phyloP scores from a whole-genome alignment of 306 rosid genomes.

The Citrullus mucosospermus region DNA sequence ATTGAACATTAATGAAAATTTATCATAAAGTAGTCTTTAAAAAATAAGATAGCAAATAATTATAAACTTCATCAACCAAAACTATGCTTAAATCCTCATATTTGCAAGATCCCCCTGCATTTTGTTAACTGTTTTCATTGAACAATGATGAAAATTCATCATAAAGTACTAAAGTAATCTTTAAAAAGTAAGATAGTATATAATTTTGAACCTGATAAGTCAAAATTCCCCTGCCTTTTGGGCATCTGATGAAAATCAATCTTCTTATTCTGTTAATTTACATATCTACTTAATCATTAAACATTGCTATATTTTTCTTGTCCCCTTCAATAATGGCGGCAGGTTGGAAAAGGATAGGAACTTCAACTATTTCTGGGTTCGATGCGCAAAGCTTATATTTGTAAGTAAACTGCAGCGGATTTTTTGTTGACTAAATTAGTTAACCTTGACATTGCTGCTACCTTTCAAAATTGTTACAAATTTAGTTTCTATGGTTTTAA shows the following conservation, averaged over 20 bases:
- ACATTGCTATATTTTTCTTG: neutral
- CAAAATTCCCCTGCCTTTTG: neutral
- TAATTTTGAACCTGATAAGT: too few relatives aligned
- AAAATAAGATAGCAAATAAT: too few relatives aligned
- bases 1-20: too few relatives aligned
- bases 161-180: too few relatives aligned
- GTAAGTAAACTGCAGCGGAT: conserved; percentile 31
- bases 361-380: conserved; percentile 59
- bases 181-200: too few relatives aligned
- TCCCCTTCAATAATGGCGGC: conserved; percentile 12
- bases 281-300: neutral
- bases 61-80: too few relatives aligned
- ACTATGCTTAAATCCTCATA: neutral
- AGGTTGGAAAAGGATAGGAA: conserved; percentile 73
- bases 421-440: neutral
- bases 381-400: conserved; percentile 53
- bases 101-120: neutral
- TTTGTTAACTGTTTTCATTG: too few relatives aligned
- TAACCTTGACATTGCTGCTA: too few relatives aligned
- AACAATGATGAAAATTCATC: too few relatives aligned
- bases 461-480: too few relatives aligned
- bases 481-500: too few relatives aligned
- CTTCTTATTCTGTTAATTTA: neutral
- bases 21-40: too few relatives aligned
- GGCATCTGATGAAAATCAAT: neutral